Evolutionary conservation across 805 yeast genomes (phyloP).

Genomic region (Wickerhamomyces chaumierensis): DNA sequence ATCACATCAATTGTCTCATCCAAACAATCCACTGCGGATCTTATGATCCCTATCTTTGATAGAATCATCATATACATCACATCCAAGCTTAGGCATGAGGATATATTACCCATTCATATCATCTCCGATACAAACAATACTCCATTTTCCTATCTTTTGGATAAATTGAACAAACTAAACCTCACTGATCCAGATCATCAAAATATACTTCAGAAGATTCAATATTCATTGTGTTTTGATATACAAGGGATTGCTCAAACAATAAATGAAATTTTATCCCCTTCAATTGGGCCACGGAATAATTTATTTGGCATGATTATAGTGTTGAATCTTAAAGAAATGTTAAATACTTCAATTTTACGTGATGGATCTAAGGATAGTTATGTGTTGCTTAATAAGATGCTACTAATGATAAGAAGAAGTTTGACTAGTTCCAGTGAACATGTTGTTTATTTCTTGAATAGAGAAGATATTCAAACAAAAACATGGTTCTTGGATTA

Average conservation of each 20-base stretch:
- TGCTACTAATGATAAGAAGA: background rate
- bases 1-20: background rate
- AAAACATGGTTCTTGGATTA: conserved; percentile 2
- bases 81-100: too few relatives aligned
- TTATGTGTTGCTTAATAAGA: conserved; percentile 3
- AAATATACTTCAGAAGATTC: background rate
- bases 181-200: background rate
- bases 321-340: conserved; percentile 2
- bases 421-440: background rate
- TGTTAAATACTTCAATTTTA: conserved; percentile 2
- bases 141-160: too few relatives aligned
- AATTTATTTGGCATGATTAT: conserved; percentile 1
- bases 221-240: conserved; percentile 7
- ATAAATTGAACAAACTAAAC: too few relatives aligned
- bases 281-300: too few relatives aligned
- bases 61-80: background rate
- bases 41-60: background rate
- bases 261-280: background rate
- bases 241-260: conserved; percentile 2
- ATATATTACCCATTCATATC: too few relatives aligned
- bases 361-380: background rate
- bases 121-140: too few relatives aligned
- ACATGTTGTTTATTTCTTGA: background rate
- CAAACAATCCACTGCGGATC: background rate
- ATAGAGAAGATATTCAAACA: background rate